phyloP scores from a whole-genome alignment of 345 rosid species.

The Mercurialis annua region DNA sequence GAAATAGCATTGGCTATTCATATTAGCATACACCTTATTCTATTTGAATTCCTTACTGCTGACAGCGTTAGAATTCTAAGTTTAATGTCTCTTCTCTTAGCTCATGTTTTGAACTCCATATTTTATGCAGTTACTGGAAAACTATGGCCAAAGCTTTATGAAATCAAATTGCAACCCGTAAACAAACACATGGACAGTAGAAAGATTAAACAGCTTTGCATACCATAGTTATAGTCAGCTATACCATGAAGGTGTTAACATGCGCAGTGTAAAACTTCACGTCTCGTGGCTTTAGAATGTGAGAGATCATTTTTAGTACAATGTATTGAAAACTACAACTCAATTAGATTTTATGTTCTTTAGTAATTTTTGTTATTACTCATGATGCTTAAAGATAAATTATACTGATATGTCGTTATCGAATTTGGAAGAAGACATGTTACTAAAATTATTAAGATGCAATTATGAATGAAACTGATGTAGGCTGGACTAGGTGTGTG shows the following conservation, averaged over 20 bases:
- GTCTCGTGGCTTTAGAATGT: background rate
- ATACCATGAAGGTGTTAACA: background rate
- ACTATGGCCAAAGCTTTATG: constrained; percentile 79
- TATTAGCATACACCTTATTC: background rate
- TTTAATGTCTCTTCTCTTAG: background rate
- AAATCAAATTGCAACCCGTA: constrained; percentile 55
- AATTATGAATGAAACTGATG: too few species aligned
- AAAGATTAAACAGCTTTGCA: constrained; percentile 46
- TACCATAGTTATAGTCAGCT: constrained; percentile 21
- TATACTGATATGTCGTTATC: too few species aligned
- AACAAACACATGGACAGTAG: constrained; percentile 19
- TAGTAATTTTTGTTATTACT: too few species aligned
- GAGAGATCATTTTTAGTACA: background rate
- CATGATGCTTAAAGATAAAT: too few species aligned
- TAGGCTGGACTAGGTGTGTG: too few species aligned
- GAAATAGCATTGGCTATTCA: background rate
- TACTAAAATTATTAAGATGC: too few species aligned
- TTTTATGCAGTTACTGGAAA: constrained; percentile 77
- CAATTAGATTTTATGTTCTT: too few species aligned
- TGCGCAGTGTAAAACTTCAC: background rate
- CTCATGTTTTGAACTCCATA: too few species aligned
- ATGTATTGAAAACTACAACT: too few species aligned
- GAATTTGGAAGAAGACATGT: too few species aligned
- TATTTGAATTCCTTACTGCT: background rate
- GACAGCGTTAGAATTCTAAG: background rate